phyloP scores from a whole-genome alignment of 1,284 basidiomycete genomes.

The Heimioporus punctisporus region DNA sequence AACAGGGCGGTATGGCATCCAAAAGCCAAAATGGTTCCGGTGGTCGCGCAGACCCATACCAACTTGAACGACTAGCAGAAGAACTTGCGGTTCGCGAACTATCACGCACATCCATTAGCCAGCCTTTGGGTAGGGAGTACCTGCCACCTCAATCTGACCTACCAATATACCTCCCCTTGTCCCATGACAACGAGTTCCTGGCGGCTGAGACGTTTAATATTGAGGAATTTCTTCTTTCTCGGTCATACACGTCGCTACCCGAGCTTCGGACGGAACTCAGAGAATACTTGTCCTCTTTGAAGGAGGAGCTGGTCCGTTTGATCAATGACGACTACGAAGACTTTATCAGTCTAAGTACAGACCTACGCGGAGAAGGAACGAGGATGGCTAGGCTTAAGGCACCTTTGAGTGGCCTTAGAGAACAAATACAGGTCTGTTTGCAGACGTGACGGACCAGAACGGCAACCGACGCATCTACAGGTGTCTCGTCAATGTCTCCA shows the following conservation, averaged over 20 bases:
- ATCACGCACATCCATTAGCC: conserved; percentile 12
- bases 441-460: not conserved
- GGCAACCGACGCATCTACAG: conserved; percentile 36
- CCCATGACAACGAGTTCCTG: conserved; percentile 78
- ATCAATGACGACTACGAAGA: conserved; percentile 99
- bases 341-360: conserved; percentile 94
- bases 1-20: conserved; percentile 14
- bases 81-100: conserved; percentile 66
- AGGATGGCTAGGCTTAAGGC: conserved; percentile 66
- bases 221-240: conserved; percentile 88
- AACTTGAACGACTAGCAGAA: conserved; percentile 72
- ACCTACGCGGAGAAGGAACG: conserved; percentile 81
- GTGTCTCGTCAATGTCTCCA: conserved; percentile 65
- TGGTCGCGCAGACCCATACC: conserved; percentile 50
- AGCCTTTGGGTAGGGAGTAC: conserved; percentile 9
- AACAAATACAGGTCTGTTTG: conserved; percentile 66
- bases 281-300: conserved; percentile 81
- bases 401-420: conserved; percentile 67
- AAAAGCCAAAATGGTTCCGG: conserved; percentile 15
- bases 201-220: conserved; percentile 74
- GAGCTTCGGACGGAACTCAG: conserved; percentile 89
- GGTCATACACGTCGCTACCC: conserved; percentile 84
- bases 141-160: conserved; percentile 45
- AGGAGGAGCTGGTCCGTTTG: conserved; percentile 92
- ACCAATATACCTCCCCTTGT: conserved; percentile 77